Base-by-base conservation (phyloP, 208 protist genomes). In the Kentomonas sorsogonicus region DNA sequence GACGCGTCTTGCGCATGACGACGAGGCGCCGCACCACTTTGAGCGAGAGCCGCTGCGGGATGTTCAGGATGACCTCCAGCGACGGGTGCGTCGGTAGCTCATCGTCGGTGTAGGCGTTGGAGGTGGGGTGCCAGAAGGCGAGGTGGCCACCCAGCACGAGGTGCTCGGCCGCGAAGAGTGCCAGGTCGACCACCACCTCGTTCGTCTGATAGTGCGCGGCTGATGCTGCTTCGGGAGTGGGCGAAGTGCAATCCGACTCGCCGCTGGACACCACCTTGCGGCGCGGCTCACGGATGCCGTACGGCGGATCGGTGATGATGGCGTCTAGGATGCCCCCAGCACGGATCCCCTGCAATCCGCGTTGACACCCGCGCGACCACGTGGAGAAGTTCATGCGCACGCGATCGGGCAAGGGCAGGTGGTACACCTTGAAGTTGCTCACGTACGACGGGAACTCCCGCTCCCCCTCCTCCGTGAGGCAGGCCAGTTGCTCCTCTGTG, bases 71-170 rank as follows among this genome's bases (percentile, higher is more conserved):
- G 3, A 98, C 51, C 29, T 55, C 50, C 44, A 98, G 58, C 18
- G 81, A 96, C 18, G 96, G 96, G 65, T 98, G 95, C 29, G 55
- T 77, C 11, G 96, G 94, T 18, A 98, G 66, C 69, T 98, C 94
- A 13, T 75, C 83, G 39, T 76, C 54, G 23, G 77, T 89, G 70
- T 95, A 97, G 34, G 69, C 60, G 51, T 79, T 66, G 9, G 93
- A 97, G 13, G 94, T 98, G 27, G 96, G 91, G 68, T 97, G 89
- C 95, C 95, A 98, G 65, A 95, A 97, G 44, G 90, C 77, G 7
- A 98, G 75, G 36, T 78, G 69, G 15, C 96, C 95, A 18, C 89
- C 89, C 16, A 97, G 47, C 11, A 83, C 74, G 1, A 98, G 73
- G 27, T 77, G 62, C 41, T 77, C 74, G 0, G 96, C 93, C 5